A percentile compares a stretch with the other conserved stretches of the same genome.
These are phyloP conservation scores for Solanum piurae DNA, from an alignment of 257 asterid species.

Conservation along the genomic window DNA sequence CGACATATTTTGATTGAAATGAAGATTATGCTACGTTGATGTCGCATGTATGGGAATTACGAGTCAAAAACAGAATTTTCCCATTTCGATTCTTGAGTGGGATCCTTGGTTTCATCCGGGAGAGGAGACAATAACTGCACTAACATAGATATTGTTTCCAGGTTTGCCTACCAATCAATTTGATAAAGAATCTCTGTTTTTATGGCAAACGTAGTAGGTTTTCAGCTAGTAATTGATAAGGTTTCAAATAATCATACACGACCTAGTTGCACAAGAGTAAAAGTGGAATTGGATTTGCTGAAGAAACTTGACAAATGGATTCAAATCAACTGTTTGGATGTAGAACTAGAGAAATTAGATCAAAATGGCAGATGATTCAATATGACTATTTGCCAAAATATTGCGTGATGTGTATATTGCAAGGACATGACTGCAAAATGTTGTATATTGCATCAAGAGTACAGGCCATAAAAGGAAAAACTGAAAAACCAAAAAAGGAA, in stretches of 20 bases:
- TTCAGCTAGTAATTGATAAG: background rate
- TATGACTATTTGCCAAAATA: background rate
- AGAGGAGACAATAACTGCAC: background rate
- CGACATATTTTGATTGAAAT: background rate
- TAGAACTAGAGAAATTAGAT: background rate
- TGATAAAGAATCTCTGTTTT: background rate
- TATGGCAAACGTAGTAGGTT: background rate
- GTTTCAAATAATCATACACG: background rate
- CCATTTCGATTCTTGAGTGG: background rate
- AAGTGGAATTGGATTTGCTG: background rate
- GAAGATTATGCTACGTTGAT: background rate
- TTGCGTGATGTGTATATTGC: background rate
- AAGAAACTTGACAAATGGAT: background rate
- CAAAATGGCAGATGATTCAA: background rate
- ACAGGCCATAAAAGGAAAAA: background rate
- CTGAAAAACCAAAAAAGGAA: background rate
- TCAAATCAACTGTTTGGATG: background rate
- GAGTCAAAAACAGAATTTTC: background rate
- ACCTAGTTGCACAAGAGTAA: background rate
- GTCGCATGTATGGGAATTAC: background rate
- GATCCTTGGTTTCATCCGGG: background rate
- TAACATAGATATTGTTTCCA: background rate
- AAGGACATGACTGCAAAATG: background rate
- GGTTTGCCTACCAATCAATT: background rate
- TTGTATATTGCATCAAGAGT: background rate